A percentile compares a stretch with the other conserved stretches of the same genome.
phyloP scores from a whole-genome alignment of 2,329 filamentous ascomycete species.

The Botrytis elliptica region DNA sequence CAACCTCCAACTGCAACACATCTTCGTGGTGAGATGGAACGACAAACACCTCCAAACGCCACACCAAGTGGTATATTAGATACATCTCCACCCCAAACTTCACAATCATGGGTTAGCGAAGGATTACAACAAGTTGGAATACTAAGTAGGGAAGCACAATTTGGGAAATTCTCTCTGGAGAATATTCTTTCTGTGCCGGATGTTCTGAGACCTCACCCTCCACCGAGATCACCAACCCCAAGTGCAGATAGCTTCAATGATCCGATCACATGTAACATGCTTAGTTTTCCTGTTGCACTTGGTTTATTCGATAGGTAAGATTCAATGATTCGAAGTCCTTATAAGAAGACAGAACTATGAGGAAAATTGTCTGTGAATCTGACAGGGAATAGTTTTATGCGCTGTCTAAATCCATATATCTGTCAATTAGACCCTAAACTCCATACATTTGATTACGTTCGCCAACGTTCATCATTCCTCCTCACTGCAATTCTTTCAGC shows the following conservation, averaged over 20 bases:
- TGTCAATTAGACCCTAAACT: conserved; percentile 43
- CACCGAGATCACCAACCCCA: neutral
- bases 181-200: conserved; percentile 36
- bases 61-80: neutral
- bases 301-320: conserved; percentile 37
- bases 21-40: neutral
- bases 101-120: conserved; percentile 2
- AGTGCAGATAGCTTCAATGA: conserved; percentile 30
- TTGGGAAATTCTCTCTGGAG: conserved; percentile 40
- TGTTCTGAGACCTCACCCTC: conserved; percentile 5
- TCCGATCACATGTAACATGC: conserved; percentile 35
- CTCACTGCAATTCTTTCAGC: conserved; percentile 41
- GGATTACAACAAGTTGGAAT: conserved; percentile 40
- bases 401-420: conserved; percentile 44
- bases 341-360: neutral
- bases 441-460: conserved; percentile 43
- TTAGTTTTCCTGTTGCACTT: conserved; percentile 36
- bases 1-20: neutral
- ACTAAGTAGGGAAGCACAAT: conserved; percentile 40
- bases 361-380: neutral
- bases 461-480: conserved; percentile 41
- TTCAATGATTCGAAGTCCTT: too few relatives aligned
- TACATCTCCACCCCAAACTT: neutral
- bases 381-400: conserved; percentile 40
- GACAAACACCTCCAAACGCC: neutral